phyloP scores from a whole-genome alignment of 1,139 yeast genomes.

The Geotrichum aggregatum region DNA sequence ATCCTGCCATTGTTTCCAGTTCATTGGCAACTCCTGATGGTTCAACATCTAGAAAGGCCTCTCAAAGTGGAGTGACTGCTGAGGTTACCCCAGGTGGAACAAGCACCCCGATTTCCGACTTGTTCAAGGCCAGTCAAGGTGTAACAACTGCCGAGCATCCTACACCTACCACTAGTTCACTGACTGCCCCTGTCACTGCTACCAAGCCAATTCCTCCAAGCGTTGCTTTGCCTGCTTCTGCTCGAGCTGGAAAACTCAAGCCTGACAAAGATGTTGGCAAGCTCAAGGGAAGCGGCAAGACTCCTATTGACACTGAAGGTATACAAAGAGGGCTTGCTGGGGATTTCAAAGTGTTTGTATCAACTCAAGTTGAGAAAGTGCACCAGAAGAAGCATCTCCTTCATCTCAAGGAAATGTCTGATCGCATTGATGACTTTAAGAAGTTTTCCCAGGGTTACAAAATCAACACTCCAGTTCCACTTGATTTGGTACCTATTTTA shows the following conservation, averaged over 20 bases:
- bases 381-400: constrained; percentile 33
- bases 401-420: constrained; percentile 46
- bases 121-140: constrained; percentile 19
- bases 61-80: neutral
- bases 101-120: constrained; percentile 21
- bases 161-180: neutral
- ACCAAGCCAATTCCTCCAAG: constrained; percentile 21
- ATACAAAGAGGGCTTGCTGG: constrained; percentile 37
- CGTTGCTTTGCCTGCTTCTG: constrained; percentile 19
- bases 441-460: constrained; percentile 82
- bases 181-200: constrained; percentile 23
- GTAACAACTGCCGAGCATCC: constrained; percentile 6
- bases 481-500: constrained; percentile 70
- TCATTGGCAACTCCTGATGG: constrained; percentile 26
- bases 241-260: constrained; percentile 13
- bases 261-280: constrained; percentile 8
- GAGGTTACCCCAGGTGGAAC: constrained; percentile 16
- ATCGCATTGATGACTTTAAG: constrained; percentile 60
- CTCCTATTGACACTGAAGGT: constrained; percentile 21
- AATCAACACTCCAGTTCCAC: constrained; percentile 53
- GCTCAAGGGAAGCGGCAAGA: constrained; percentile 11
- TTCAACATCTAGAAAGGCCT: constrained; percentile 8
- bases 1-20: constrained; percentile 70
- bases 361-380: constrained; percentile 35
- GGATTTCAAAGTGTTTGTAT: constrained; percentile 38